phyloP scores from a whole-genome alignment of 371 early-diverging fungal species.

The Nosema bombycis region DNA sequence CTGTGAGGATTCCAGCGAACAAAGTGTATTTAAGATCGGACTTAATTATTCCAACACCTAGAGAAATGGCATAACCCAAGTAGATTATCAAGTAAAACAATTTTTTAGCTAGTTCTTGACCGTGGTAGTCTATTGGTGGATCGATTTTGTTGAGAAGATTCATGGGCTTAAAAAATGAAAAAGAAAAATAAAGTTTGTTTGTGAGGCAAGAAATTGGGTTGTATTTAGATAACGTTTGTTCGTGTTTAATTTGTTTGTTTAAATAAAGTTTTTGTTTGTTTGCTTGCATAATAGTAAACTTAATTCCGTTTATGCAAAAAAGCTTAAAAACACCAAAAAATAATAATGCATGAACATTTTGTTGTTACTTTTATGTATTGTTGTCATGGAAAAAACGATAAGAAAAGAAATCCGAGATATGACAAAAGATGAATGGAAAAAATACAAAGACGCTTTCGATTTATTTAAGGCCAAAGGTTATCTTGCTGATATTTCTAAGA shows the following conservation, averaged over 20 bases:
- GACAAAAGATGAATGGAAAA: conserved; percentile 33
- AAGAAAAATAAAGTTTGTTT: no score
- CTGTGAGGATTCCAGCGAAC: conserved; percentile 39
- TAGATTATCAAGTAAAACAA: conserved; percentile 54
- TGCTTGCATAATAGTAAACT: no score
- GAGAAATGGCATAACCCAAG: conserved; percentile 52
- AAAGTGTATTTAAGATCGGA: conserved; percentile 58
- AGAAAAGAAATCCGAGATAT: conserved; percentile 50
- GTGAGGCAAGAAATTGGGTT: no score
- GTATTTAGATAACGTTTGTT: no score
- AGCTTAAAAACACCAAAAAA: no score
- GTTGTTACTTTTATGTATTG: no score
- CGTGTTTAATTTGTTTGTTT: no score
- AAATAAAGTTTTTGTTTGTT: no score
- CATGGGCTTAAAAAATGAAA: conserved; percentile 4
- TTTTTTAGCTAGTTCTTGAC: conserved; percentile 58
- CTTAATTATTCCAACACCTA: conserved; percentile 49
- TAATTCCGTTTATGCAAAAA: no score
- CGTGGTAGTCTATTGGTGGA: conserved; percentile 63
- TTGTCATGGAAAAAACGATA: no score
- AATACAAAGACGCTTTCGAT: conserved; percentile 36
- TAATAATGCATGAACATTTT: no score
- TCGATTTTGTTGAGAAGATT: conserved; percentile 48
- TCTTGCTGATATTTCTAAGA: conserved; percentile 23
- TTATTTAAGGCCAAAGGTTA: conserved; percentile 27